Percentiles rank a stretch among this genome's conserved stretches.
Evolutionary conservation across 2,329 filamentous ascomycete species (phyloP).

Genomic region (Dactylonectria estremocensis): DNA sequence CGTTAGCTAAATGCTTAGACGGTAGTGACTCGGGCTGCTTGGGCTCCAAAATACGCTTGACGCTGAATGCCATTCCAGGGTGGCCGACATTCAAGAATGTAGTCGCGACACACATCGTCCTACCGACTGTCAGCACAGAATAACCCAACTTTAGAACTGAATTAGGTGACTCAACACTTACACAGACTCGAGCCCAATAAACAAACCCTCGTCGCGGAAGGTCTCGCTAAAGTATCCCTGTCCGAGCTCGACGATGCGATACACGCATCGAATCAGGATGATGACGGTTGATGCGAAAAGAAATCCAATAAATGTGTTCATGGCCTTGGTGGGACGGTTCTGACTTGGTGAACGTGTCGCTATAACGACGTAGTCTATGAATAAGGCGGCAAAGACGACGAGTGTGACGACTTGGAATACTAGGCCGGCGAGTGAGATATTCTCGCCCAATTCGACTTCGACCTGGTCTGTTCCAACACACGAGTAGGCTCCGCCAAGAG

Average conservation of each 20-base stretch:
- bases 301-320: constrained; percentile 65
- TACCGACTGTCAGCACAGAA: constrained; percentile 29
- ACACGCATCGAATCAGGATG: constrained; percentile 71
- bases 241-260: constrained; percentile 71
- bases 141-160: background rate
- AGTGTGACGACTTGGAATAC: constrained; percentile 67
- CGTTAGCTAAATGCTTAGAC: constrained; percentile 13
- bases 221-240: constrained; percentile 63
- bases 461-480: constrained; percentile 52
- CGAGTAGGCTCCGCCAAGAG: constrained; percentile 64
- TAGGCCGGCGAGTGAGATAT: constrained; percentile 67
- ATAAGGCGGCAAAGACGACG: constrained; percentile 60
- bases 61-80: constrained; percentile 37
- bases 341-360: constrained; percentile 48
- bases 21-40: constrained; percentile 27
- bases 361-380: constrained; percentile 58
- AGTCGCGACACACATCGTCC: constrained; percentile 43
- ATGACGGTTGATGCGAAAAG: constrained; percentile 66
- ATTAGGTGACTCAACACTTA: constrained; percentile 23
- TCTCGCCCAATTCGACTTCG: constrained; percentile 56
- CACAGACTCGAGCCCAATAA: constrained; percentile 46
- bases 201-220: constrained; percentile 45
- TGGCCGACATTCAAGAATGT: constrained; percentile 43
- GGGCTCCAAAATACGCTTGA: constrained; percentile 3
- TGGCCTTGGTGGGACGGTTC: constrained; percentile 51